A percentile compares a stretch with the other conserved stretches of the same genome.
phyloP scores from a whole-genome alignment of 805 yeast genomes.

The Groenewaldozyma tartarivorans region DNA sequence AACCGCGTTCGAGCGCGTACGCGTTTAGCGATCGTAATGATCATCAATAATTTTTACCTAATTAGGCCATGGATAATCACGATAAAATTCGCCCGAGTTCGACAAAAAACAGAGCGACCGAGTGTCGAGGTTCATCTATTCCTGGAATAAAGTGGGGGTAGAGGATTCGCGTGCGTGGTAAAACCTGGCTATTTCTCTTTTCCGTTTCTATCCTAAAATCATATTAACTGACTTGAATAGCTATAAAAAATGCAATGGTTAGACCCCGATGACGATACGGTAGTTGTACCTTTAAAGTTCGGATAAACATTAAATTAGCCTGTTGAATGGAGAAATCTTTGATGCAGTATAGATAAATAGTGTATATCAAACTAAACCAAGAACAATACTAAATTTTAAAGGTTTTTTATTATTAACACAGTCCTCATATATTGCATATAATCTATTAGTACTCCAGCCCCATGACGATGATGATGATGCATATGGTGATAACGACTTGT shows the following conservation, averaged over 20 bases:
- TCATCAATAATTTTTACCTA: constrained; percentile 37
- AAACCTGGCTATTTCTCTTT: too few species aligned
- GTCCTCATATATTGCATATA: constrained; percentile 43
- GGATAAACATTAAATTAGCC: constrained; percentile 68
- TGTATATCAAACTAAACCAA: constrained; percentile 33
- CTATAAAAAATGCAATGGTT: too few species aligned
- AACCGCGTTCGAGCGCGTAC: constrained; percentile 40
- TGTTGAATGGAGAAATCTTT: constrained; percentile 49
- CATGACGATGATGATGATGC: constrained; percentile 49
- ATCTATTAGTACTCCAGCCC: constrained; percentile 53
- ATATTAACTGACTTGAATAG: constrained; percentile 82
- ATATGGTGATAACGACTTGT: constrained; percentile 44
- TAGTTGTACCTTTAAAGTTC: constrained; percentile 78
- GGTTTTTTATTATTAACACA: constrained; percentile 38
- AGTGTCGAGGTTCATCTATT: too few species aligned
- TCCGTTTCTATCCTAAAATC: constrained; percentile 46
- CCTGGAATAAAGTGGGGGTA: too few species aligned
- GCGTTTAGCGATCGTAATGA: constrained; percentile 41
- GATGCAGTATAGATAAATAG: background rate
- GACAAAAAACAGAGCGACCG: too few species aligned
- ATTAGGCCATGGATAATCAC: too few species aligned
- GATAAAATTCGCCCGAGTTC: too few species aligned
- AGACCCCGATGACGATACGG: constrained; percentile 36
- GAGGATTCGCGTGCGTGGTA: too few species aligned
- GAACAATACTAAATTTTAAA: constrained; percentile 40